A percentile compares a stretch with the other conserved stretches of the same genome.
These are phyloP conservation scores for Monilinia aucupariae DNA, from an alignment of 2,329 filamentous ascomycete species.

Conservation along the genomic window DNA sequence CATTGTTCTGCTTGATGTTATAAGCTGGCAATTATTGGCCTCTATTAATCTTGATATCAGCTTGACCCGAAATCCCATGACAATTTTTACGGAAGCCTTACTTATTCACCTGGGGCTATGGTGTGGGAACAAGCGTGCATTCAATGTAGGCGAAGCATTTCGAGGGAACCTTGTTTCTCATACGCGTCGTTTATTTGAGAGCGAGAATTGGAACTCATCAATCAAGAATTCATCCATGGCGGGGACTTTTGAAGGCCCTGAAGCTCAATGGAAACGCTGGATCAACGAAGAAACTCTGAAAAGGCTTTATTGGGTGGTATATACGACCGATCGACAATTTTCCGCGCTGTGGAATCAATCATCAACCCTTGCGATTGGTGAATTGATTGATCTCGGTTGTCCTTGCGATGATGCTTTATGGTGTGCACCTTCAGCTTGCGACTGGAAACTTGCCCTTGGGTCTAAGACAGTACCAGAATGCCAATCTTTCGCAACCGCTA, in stretches of 20 bases:
- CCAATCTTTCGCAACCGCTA: slow-evolving; percentile 24
- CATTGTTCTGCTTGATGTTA: slow-evolving; percentile 27
- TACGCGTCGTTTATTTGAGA: slow-evolving; percentile 22
- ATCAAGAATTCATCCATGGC: neutral
- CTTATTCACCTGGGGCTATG: slow-evolving; percentile 27
- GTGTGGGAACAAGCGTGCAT: slow-evolving; percentile 30
- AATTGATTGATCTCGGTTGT: slow-evolving; percentile 25
- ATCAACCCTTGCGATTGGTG: slow-evolving; percentile 25
- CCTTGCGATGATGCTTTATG: slow-evolving; percentile 31
- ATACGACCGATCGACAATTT: slow-evolving; percentile 27
- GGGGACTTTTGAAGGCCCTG: slow-evolving; percentile 2
- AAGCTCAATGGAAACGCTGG: slow-evolving; percentile 26
- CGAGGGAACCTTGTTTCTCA: slow-evolving; percentile 26
- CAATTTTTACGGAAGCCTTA: slow-evolving; percentile 27
- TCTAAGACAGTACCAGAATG: slow-evolving; percentile 25
- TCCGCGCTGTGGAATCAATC: slow-evolving; percentile 27
- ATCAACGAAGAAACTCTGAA: slow-evolving; percentile 24
- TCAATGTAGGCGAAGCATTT: slow-evolving; percentile 26
- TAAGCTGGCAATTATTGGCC: slow-evolving; percentile 26
- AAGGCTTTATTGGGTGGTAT: slow-evolving; percentile 28
- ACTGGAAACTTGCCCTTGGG: slow-evolving; percentile 28
- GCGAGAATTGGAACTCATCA: slow-evolving; percentile 6
- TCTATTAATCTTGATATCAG: slow-evolving; percentile 25
- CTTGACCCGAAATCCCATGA: slow-evolving; percentile 26
- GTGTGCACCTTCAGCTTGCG: slow-evolving; percentile 24